Conservation (phyloP, 306 rosid species). For the Cucumis sativus region Cucumber_9930_V3 NC_026657.2:9499001-9499500, state of each 20-base stretch:
- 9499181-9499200: neutral
- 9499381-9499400: neutral
- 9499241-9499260: too few relatives aligned
- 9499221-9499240: too few relatives aligned
- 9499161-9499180: neutral
- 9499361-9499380: neutral
- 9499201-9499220: neutral
- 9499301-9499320: neutral
- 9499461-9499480: slow-evolving; percentile 8
- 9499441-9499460: neutral
- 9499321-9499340: neutral
- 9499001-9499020: neutral
- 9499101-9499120: neutral
- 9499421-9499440: slow-evolving; percentile 3
- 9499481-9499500: slow-evolving; percentile 2
- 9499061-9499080: neutral
- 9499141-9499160: neutral
- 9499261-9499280: too few relatives aligned
- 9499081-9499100: neutral
- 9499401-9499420: neutral
- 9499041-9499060: neutral
- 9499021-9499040: neutral
- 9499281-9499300: neutral
- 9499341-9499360: neutral
- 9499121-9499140: neutral